Evolutionary conservation across 2,329 filamentous ascomycete species (phyloP).

Genomic region (Tetracladium maxilliforme): DNA sequence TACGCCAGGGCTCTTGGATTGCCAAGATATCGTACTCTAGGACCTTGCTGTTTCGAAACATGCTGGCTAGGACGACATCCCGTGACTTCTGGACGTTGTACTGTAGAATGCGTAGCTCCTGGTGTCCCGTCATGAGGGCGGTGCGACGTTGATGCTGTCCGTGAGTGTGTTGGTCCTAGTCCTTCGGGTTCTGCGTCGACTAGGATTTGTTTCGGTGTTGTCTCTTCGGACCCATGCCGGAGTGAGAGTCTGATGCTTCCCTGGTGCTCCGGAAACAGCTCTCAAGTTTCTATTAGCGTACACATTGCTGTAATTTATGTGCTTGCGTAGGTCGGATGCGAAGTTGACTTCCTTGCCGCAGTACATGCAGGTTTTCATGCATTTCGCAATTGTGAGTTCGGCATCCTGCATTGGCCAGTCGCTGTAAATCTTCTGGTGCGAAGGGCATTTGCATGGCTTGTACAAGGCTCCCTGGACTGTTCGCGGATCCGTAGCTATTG

Average conservation of each 20-base stretch:
- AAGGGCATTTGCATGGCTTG: conserved; percentile 6
- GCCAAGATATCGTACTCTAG: conserved; percentile 11
- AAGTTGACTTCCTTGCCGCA: conserved; percentile 5
- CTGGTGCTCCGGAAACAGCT: too few species aligned
- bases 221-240: conserved; percentile 4
- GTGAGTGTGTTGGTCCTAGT: conserved; percentile 3
- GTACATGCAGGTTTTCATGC: conserved; percentile 9
- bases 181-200: conserved; percentile 1
- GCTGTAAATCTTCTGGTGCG: conserved; percentile 9
- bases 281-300: conserved; percentile 2
- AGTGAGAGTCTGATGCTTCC: conserved; percentile 2
- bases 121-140: conserved; percentile 4
- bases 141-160: conserved; percentile 3
- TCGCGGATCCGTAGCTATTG: conserved; percentile 6
- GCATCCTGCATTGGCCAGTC: conserved; percentile 7
- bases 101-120: conserved; percentile 12
- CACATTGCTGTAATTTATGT: too few species aligned
- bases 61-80: conserved; percentile 9
- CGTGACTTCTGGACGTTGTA: conserved; percentile 10
- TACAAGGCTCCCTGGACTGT: conserved; percentile 4
- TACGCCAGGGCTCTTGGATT: conserved; percentile 11
- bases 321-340: conserved; percentile 5
- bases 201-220: too few species aligned
- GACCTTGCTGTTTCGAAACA: conserved; percentile 7
- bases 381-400: conserved; percentile 6